Evolutionary conservation across 2,329 filamentous ascomycete species (phyloP), one percentile per base, ranked within the genome.

Genomic region (Fusarium scirpi): DNA sequence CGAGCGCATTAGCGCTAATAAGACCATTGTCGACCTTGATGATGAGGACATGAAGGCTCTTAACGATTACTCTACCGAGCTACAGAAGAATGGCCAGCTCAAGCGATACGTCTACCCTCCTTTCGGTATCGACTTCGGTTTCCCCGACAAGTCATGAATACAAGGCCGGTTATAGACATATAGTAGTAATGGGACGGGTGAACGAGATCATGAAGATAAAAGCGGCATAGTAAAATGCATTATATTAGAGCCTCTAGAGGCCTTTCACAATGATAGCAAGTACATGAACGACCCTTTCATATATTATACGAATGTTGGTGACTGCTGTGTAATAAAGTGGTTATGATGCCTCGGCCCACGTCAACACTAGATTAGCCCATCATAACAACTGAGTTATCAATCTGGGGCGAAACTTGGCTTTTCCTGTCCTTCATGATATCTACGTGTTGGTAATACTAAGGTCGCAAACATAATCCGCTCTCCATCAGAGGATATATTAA

Each of bases 111-210:
- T 92, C 34, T 92, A 90, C 78, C 91, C 91, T 70, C 86, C 89
- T 1, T 92, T 92, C 74, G 89, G 89, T 5, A 80, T 91, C 51
- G 84, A 90, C 74, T 90, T 93, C 78, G 90, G 90, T 3, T 92
- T 92, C 82, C 90, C 90, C n/a, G 91, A 92, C 77, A 91, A 91
- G 85, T 73, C 72, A 45, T 75, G 65, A 67, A 76, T 69, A 52
- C 77, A 72, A 43, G 58, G 62, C 43, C 61, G 69, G 22, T 16
- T 71, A 29, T 71, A 44, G 44, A 40, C n/a, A 65, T 38, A n/a
- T n/a, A n/a, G 34, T n/a, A 38, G 34, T 10, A 15, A 27, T 27
- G 30, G 27, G 24, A 22, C 24, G n/a, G 34, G 27, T 13, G 32
- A 53, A 20, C 24, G 25, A n/a, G 18, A 41, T 27, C 24, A 52